These are phyloP conservation scores for Haplosporangium sp. DNA, from an alignment of 371 early-diverging fungal genomes.

Conservation along the genomic window DNA sequence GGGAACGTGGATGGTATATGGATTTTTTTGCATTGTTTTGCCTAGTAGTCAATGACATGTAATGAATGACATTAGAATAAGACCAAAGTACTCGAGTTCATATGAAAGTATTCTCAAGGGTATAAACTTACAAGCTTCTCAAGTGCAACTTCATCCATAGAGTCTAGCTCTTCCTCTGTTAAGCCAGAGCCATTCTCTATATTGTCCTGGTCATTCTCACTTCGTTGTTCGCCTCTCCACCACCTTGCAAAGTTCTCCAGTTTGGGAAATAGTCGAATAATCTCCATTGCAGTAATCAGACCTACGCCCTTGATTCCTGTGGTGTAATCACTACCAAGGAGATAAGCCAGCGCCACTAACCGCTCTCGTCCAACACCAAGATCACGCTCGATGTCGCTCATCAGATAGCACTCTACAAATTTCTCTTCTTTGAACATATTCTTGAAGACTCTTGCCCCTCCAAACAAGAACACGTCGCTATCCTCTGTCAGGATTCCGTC, in stretches of 20 bases:
- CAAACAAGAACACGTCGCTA: conserved; percentile 98
- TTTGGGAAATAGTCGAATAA: conserved; percentile 78
- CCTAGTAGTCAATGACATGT: background rate
- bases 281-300: conserved; percentile 93
- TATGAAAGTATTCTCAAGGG: background rate
- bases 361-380: conserved; percentile 78
- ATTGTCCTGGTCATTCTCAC: conserved; percentile 9
- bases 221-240: conserved; percentile 63
- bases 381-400: conserved; percentile 72
- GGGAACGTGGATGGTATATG: conserved; percentile 74
- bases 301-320: conserved; percentile 96
- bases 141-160: conserved; percentile 63
- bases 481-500: conserved; percentile 99
- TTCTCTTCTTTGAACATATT: conserved; percentile 95
- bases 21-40: conserved; percentile 49
- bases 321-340: conserved; percentile 99
- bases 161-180: conserved; percentile 35
- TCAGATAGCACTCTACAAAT: conserved; percentile 86
- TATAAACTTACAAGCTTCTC: conserved; percentile 70
- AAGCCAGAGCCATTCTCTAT: conserved; percentile 1
- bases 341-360: conserved; percentile 88
- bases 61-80: background rate
- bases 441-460: conserved; percentile 89
- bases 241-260: conserved; percentile 69
- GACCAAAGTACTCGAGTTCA: background rate